Percentiles rank a stretch among this genome's conserved stretches.
phyloP scores from a whole-genome alignment of 306 rosid species.

The Ochetophila trinervis region DNA sequence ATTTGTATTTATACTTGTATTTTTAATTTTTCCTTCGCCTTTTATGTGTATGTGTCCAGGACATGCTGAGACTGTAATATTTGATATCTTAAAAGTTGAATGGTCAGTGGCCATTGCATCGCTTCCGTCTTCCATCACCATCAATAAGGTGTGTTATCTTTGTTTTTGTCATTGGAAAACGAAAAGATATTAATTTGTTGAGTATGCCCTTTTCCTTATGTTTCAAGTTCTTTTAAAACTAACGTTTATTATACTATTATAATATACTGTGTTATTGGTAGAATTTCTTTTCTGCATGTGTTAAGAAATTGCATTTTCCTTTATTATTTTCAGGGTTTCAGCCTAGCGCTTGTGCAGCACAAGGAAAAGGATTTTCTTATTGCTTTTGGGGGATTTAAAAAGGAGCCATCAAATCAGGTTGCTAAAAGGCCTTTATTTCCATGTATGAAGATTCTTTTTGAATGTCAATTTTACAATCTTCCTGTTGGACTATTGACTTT shows the following conservation, averaged over 20 bases:
- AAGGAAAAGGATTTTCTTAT: conserved; percentile 91
- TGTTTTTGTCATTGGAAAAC: conserved; percentile 6
- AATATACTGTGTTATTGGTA: not conserved
- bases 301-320: not conserved
- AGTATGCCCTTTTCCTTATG: not conserved
- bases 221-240: not conserved
- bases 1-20: not conserved
- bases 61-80: conserved; percentile 77
- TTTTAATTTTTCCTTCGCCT: not conserved
- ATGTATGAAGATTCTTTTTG: conserved; percentile 3
- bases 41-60: conserved; percentile 39
- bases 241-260: not conserved
- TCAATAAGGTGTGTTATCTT: conserved; percentile 43
- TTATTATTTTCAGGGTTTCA: conserved; percentile 66
- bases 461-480: not conserved
- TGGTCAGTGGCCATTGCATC: conserved; percentile 70
- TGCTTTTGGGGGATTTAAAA: conserved; percentile 92
- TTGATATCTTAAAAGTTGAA: conserved; percentile 70
- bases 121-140: conserved; percentile 73
- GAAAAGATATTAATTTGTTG: not conserved
- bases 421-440: conserved; percentile 9
- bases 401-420: conserved; percentile 93
- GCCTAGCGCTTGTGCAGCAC: conserved; percentile 72
- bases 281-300: not conserved
- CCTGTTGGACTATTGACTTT: not conserved